Conservation (phyloP, 768 basidiomycete species). For the Tylopilus subfusipes region DNA sequence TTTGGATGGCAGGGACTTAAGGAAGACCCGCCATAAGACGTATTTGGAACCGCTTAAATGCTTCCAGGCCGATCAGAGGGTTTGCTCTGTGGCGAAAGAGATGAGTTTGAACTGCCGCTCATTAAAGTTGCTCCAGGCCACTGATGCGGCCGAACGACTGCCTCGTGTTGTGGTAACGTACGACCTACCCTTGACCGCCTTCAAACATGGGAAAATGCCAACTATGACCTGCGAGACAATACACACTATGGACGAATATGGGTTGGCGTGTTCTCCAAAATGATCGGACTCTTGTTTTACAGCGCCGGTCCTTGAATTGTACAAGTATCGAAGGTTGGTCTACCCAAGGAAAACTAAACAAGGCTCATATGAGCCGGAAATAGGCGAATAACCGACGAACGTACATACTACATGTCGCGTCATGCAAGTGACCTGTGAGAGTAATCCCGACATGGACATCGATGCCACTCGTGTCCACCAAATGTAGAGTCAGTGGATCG, state of each 20-base stretch:
- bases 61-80: neutral
- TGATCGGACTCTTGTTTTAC: neutral
- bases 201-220: neutral
- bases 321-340: slow-evolving; percentile 32
- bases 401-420: slow-evolving; percentile 35
- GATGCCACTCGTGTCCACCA: slow-evolving; percentile 70
- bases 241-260: neutral
- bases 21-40: neutral
- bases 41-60: neutral
- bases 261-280: neutral
- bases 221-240: neutral
- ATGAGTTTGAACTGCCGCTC: neutral
- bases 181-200: no score
- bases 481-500: slow-evolving; percentile 71
- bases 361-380: neutral
- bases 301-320: slow-evolving; percentile 23
- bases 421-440: slow-evolving; percentile 30
- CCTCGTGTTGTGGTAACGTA: neutral
- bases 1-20: neutral
- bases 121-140: neutral
- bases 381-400: slow-evolving; percentile 8
- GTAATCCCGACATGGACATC: slow-evolving; percentile 28
- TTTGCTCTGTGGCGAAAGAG: neutral
- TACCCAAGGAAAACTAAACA: slow-evolving; percentile 1
- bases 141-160: neutral